These are phyloP conservation scores for Cnidoscolus chayamansa DNA, from an alignment of 441 rosid genomes.

Conservation along the genomic window DNA sequence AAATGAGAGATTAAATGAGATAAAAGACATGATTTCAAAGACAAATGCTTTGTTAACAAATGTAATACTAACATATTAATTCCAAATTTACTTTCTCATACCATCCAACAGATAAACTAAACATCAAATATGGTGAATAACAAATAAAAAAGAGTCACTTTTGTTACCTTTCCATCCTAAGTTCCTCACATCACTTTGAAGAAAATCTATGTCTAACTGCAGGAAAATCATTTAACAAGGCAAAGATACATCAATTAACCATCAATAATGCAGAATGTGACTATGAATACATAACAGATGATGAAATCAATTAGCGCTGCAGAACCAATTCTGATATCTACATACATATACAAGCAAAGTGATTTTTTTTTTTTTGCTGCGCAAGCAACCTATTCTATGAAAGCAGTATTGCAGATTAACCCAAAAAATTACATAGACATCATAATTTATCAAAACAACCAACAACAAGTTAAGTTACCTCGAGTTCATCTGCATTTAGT, in stretches of 20 bases:
- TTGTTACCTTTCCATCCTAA: conserved; percentile 63
- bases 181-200: conserved; percentile 67
- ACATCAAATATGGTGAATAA: not conserved
- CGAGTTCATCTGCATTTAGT: conserved; percentile 73
- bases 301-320: not conserved
- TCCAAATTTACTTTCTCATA: not conserved
- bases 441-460: not conserved
- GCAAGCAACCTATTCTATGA: not conserved
- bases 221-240: conserved; percentile 22
- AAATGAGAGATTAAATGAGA: conserved; percentile 20
- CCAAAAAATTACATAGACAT: not conserved
- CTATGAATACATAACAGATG: not conserved
- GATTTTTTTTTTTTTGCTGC: not conserved
- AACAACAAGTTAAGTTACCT: conserved; percentile 38
- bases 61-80: not conserved
- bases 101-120: not conserved
- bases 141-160: not conserved
- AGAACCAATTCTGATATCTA: not conserved
- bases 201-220: conserved; percentile 78
- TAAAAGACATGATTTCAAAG: conserved; percentile 3
- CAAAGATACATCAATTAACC: conserved; percentile 18
- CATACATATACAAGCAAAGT: not conserved
- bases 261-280: not conserved
- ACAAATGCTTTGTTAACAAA: conserved; percentile 3
- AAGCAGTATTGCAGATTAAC: not conserved